Base-by-base conservation (phyloP, 305 asterid species). In the Striga hermonthica region DNA sequence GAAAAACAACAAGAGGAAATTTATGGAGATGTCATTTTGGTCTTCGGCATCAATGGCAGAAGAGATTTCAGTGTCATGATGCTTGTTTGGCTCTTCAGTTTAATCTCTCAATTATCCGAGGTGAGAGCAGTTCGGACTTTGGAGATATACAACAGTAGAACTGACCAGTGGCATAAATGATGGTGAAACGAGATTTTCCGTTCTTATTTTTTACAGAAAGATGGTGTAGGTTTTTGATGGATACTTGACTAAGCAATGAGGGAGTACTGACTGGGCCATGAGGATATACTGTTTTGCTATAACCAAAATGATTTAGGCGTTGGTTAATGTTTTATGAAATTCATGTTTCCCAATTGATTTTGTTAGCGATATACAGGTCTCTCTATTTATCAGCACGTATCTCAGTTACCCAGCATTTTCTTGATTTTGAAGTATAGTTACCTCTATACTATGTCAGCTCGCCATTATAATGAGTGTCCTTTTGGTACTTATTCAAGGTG, bases 391-490 rank as follows among this genome's bases (percentile, higher is more conserved):
- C 47, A 41, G 47, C 3, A 41, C 1, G 9, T 41, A 0, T 41
- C 7, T 3, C 47, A 41, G 9, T 41, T 41, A 10, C 1, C 47
- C 9, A 6, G 47, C 47, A 10, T 6, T 41, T 1, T 4, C 47
- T 41, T 41, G 10, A 15, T 70, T 37, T 41, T 41, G 10, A 15
- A 62, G 16, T 40, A 52, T 9, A 57, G n/a, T 73, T 28, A 52
- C 39, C 36, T 38, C 64, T 66, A 49, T 39, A 41, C 50, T 10
- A 37, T 72, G 63, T 45, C 55, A 38, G 55, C 55, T n/a, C 55
- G 6, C 22, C 22, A 49, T 10, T 41, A 41, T 49, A 7, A 5
- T 3, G 13, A 49, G 47, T 41, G 4, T 41, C 47, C 47, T 5
- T 49, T 49, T 49, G 14, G 57, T 31, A 45, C 49, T 13, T 59